Percentiles rank a stretch among this genome's conserved stretches.
Evolutionary conservation across 2,329 filamentous ascomycete genomes (phyloP).

Genomic region (Fusarium sororula): DNA sequence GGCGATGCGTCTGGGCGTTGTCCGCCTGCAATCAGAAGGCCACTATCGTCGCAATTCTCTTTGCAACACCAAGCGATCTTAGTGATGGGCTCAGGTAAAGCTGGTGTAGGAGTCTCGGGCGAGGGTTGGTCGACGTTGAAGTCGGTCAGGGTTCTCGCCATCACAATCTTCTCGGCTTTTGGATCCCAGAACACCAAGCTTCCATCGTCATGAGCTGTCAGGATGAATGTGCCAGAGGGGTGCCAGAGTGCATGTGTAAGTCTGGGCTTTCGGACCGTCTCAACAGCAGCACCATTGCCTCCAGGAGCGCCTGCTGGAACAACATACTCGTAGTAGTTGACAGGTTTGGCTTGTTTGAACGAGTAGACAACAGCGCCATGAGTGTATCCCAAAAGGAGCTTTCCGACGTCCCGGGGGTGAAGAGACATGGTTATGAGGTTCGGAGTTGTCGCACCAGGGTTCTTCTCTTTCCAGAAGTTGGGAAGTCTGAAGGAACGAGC

Average conservation of each 20-base stretch:
- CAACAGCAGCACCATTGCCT: slow-evolving; percentile 72
- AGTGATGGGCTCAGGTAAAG: slow-evolving; percentile 77
- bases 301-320: slow-evolving; percentile 84
- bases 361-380: slow-evolving; percentile 91
- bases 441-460: slow-evolving; percentile 68
- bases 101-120: slow-evolving; percentile 59
- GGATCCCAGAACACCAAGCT: slow-evolving; percentile 95
- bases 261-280: slow-evolving; percentile 73
- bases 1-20: slow-evolving; percentile 71
- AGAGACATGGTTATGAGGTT: slow-evolving; percentile 81
- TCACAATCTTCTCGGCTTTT: slow-evolving; percentile 84
- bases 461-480: slow-evolving; percentile 83
- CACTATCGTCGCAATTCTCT: slow-evolving; percentile 91
- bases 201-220: slow-evolving; percentile 89
- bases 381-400: slow-evolving; percentile 88
- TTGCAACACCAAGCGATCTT: slow-evolving; percentile 94
- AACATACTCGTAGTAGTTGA: slow-evolving; percentile 84
- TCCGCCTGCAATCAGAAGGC: slow-evolving; percentile 85
- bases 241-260: slow-evolving; percentile 92
- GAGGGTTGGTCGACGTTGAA: slow-evolving; percentile 76
- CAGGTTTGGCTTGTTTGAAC: slow-evolving; percentile 87
- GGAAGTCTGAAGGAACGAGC: slow-evolving; percentile 79
- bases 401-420: slow-evolving; percentile 92
- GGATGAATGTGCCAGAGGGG: slow-evolving; percentile 88
- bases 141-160: slow-evolving; percentile 82